Percentiles rank a stretch among this genome's conserved stretches.
These are phyloP conservation scores for Ceratocystis albifundus DNA, from an alignment of 2,329 filamentous ascomycete genomes.

Conservation along the genomic window DNA sequence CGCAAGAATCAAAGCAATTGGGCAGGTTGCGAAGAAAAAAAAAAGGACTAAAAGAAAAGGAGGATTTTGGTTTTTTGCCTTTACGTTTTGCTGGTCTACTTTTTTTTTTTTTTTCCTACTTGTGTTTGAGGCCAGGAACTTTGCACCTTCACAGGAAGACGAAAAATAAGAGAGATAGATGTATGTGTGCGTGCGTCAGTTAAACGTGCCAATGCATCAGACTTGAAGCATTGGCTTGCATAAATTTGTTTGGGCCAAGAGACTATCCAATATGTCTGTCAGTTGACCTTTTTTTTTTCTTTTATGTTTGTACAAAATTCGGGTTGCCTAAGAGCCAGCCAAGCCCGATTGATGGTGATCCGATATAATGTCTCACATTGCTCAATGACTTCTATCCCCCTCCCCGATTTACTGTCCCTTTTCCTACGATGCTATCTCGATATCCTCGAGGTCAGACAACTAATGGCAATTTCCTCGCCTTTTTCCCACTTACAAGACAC, in stretches of 20 bases:
- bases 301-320: background rate
- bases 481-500: background rate
- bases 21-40: background rate
- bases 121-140: slow-evolving; percentile 7
- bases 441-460: background rate
- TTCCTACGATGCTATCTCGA: background rate
- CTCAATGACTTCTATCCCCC: background rate
- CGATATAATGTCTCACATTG: background rate
- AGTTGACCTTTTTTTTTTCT: background rate
- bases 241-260: slow-evolving; percentile 25
- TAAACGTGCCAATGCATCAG: slow-evolving; percentile 4
- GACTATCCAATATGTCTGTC: slow-evolving; percentile 16
- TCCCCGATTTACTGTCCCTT: background rate
- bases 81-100: background rate
- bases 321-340: too few relatives aligned
- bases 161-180: too few relatives aligned
- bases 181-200: background rate
- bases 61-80: slow-evolving; percentile 3
- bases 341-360: too few relatives aligned
- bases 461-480: background rate
- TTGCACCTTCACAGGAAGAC: background rate
- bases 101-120: background rate
- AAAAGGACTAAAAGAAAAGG: background rate
- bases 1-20: background rate
- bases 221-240: slow-evolving; percentile 7